Percentiles rank a stretch among this genome's conserved stretches.
Conservation (phyloP, 176 grass and related monocot species). For the Aegilops speltoides region DNA sequence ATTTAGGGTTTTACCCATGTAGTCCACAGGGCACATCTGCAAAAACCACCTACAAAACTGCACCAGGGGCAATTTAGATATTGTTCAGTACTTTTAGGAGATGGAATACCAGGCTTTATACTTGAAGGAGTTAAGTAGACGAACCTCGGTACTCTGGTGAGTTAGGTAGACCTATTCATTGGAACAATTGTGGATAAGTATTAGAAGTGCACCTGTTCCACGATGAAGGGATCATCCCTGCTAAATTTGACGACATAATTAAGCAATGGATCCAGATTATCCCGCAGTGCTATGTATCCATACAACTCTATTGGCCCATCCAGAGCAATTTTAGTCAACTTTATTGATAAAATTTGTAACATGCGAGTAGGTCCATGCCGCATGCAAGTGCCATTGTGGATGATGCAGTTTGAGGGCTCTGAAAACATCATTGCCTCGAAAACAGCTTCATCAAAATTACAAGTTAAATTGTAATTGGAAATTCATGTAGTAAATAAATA, state of each 20-base stretch:
- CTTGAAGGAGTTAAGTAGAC: background rate
- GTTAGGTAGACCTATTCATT: background rate
- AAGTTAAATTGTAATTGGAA: background rate
- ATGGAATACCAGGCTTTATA: background rate
- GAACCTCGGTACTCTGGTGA: background rate
- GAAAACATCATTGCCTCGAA: background rate
- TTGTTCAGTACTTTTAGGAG: too few relatives aligned
- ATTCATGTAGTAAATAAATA: background rate
- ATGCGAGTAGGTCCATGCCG: background rate
- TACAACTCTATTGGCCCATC: background rate
- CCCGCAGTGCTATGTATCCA: background rate
- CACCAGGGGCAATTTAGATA: too few relatives aligned
- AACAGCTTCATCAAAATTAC: background rate
- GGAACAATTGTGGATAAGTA: background rate
- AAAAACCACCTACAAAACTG: too few relatives aligned
- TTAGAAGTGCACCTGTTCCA: background rate
- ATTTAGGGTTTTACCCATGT: background rate
- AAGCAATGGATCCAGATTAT: background rate
- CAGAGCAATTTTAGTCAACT: background rate
- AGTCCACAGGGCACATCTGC: too few relatives aligned
- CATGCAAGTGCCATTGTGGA: background rate
- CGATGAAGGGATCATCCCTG: background rate
- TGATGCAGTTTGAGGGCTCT: background rate
- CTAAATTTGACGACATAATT: background rate
- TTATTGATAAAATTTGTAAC: background rate